Evolutionary conservation across 371 early-diverging fungal species (phyloP).

Genomic region (Rhizopus delemar): DNA sequence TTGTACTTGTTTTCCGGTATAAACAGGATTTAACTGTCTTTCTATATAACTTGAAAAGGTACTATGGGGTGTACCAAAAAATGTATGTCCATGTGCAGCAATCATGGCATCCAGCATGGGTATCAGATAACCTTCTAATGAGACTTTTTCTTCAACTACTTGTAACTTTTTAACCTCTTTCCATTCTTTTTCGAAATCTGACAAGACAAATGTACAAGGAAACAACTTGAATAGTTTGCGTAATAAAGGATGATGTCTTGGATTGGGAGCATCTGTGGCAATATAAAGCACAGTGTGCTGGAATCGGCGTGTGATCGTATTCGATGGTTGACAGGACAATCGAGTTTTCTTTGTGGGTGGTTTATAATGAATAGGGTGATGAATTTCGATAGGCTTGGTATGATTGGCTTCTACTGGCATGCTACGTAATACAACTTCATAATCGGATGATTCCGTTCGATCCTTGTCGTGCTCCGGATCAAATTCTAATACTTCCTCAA

Average conservation of each 20-base stretch:
- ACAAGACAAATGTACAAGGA: slow-evolving; percentile 60
- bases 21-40: slow-evolving; percentile 54
- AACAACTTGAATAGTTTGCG: slow-evolving; percentile 58
- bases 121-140: slow-evolving; percentile 54
- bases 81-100: slow-evolving; percentile 59
- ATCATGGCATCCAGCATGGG: slow-evolving; percentile 70
- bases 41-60: slow-evolving; percentile 60
- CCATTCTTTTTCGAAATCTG: slow-evolving; percentile 42
- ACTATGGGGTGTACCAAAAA: slow-evolving; percentile 59
- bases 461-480: slow-evolving; percentile 32
- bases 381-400: slow-evolving; percentile 26
- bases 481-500: slow-evolving; percentile 11
- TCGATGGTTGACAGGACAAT: slow-evolving; percentile 13
- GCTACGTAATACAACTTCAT: slow-evolving; percentile 33
- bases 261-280: slow-evolving; percentile 61
- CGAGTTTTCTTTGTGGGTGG: not conserved
- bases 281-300: slow-evolving; percentile 50
- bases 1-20: slow-evolving; percentile 35
- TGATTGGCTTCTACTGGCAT: slow-evolving; percentile 9
- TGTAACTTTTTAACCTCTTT: slow-evolving; percentile 28
- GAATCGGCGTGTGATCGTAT: slow-evolving; percentile 20
- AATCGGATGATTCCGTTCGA: slow-evolving; percentile 43
- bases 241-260: slow-evolving; percentile 55
- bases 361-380: slow-evolving; percentile 16
- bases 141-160: slow-evolving; percentile 52